Percentiles rank a stretch among this genome's conserved stretches.
Evolutionary conservation across 306 rosid genomes (phyloP).

Genomic region (Hylodesmum podocarpum): DNA sequence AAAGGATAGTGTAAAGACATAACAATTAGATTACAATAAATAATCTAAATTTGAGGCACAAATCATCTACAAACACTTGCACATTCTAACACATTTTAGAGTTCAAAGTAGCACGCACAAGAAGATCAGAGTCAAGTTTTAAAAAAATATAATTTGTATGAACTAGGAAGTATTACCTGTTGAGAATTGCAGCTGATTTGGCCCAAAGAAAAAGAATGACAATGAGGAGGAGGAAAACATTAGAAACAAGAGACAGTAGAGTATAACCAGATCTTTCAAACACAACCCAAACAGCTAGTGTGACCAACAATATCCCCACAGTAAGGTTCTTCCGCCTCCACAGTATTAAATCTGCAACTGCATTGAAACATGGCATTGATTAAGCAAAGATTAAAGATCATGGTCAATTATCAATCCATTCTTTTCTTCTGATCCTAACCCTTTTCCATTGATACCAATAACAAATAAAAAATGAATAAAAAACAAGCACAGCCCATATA

Average conservation of each 20-base stretch:
- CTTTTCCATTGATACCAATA: background rate
- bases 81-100: background rate
- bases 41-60: background rate
- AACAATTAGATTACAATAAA: slow-evolving; percentile 21
- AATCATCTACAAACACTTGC: background rate
- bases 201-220: slow-evolving; percentile 94
- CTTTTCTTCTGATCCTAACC: background rate
- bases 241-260: slow-evolving; percentile 76
- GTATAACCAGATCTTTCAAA: slow-evolving; percentile 97
- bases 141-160: background rate
- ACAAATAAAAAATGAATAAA: background rate
- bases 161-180: slow-evolving; percentile 64
- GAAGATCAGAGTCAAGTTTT: slow-evolving; percentile 19
- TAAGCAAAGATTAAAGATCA: slow-evolving; percentile 24
- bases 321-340: slow-evolving; percentile 83
- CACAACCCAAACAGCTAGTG: slow-evolving; percentile 79
- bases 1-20: background rate
- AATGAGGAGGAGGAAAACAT: slow-evolving; percentile 86
- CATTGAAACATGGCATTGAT: slow-evolving; percentile 33
- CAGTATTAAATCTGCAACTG: slow-evolving; percentile 90
- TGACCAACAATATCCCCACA: slow-evolving; percentile 54
- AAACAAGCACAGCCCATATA: slow-evolving; percentile 11
- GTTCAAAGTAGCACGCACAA: background rate
- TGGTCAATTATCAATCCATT: background rate
- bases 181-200: slow-evolving; percentile 93